Percentiles rank a stretch among this genome's conserved stretches.
phyloP scores from a whole-genome alignment of 352 stramenopile genomes.

The Pythium sp. region DNA sequence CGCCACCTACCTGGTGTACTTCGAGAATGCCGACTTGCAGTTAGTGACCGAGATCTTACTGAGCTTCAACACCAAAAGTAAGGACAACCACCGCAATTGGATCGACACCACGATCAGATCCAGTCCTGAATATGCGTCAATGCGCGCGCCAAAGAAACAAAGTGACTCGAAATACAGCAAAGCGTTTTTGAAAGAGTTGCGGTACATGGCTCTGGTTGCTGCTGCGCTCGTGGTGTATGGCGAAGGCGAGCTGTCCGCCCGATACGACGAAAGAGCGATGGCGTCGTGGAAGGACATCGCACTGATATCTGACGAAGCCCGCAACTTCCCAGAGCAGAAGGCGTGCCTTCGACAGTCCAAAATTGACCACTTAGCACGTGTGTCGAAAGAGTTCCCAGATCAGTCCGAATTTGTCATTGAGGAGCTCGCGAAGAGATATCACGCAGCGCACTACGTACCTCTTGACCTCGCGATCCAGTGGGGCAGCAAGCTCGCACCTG shows the following conservation, averaged over 20 bases:
- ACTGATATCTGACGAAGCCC: neutral
- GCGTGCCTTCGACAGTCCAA: neutral
- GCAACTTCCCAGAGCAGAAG: neutral
- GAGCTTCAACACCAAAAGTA: neutral
- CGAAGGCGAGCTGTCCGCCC: neutral
- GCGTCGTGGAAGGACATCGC: neutral
- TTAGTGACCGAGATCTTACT: neutral
- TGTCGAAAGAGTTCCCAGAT: too few species aligned
- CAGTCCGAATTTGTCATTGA: too few species aligned
- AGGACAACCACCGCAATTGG: neutral
- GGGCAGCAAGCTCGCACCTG: neutral
- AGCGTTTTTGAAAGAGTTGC: neutral
- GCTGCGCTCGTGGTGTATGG: neutral
- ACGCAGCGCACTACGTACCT: constrained; percentile 3
- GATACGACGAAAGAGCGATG: neutral
- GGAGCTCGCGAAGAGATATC: neutral
- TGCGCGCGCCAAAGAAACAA: too few species aligned
- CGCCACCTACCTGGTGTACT: neutral
- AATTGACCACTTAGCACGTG: too few species aligned
- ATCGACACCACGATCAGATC: neutral
- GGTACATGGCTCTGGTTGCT: neutral
- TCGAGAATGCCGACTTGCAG: neutral
- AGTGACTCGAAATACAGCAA: too few species aligned
- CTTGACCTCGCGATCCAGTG: constrained; percentile 1
- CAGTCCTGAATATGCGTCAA: too few species aligned